Evolutionary conservation across 768 basidiomycete species (phyloP), one percentile per base, ranked within the genome.

Genomic region (Pulveroboletus ravenelii): DNA sequence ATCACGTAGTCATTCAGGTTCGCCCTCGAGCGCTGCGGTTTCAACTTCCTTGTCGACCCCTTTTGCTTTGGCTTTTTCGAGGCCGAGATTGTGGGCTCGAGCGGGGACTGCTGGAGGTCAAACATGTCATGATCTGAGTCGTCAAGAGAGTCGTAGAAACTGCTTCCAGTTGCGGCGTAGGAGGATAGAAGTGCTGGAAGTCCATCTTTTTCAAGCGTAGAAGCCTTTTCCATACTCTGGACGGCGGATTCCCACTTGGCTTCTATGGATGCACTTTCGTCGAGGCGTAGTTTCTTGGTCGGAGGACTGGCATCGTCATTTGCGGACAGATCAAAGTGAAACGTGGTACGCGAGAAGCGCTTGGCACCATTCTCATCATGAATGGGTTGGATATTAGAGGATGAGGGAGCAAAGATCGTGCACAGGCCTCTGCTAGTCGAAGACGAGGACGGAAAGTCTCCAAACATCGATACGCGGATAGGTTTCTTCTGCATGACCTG

Each of bases 221-320:
- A 67, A 6, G 68, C 74, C 34, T 65, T 55, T n/a, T 76, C 63
- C 70, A 81, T 73, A 15, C 71, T 63, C 35, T 71, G 64, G 4
- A 79, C 69, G 1, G 83, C 84, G 29, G 62, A 63, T 15, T 66
- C 59, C 83, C 83, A 85, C 29, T 62, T 66, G 5, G 61, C 54
- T 48, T 72, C 67, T 20, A 74, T 17, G n/a, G 54, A 54, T 12
- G 41, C n/a, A 0, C 15, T 31, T 15, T 60, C 53, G n/a, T 67
- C 68, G 2, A 67, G 51, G 40, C 78, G 78, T 42, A 58, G 72
- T 59, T 71, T 79, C 62, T 79, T 82, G 36, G 63, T 55, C 1
- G 78, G 76, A 5, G 80, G 78, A 10, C 52, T 47, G 13, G 9
- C 14, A 20, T 35, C 43, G 41, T 30, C 47, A 40, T 41, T 40